phyloP scores from a whole-genome alignment of 306 rosid genomes.

The Abrus pulchellus region DNA sequence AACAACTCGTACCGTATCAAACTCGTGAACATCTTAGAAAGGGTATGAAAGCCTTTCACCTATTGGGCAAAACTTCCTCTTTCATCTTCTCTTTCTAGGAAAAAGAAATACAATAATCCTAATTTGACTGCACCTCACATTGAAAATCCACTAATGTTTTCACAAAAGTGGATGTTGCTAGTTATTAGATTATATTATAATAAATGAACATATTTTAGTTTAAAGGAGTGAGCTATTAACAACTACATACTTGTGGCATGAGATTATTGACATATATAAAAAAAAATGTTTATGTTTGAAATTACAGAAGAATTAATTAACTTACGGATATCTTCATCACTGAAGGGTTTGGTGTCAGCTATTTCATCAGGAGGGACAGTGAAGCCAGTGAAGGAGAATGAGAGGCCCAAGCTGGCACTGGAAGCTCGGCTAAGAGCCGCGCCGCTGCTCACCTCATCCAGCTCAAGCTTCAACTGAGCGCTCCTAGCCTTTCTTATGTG shows the following conservation, averaged over 20 bases:
- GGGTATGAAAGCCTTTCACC: neutral
- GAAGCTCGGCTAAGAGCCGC: conserved; percentile 97
- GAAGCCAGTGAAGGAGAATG: conserved; percentile 96
- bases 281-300: neutral
- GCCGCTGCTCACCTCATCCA: conserved; percentile 81
- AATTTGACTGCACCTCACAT: neutral
- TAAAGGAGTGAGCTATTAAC: neutral
- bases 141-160: neutral
- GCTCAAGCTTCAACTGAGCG: conserved; percentile 81
- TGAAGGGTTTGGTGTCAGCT: conserved; percentile 76
- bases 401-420: conserved; percentile 93
- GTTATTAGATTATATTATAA: neutral
- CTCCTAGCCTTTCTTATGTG: conserved; percentile 91
- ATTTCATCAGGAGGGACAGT: conserved; percentile 80
- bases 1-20: conserved; percentile 8
- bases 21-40: conserved; percentile 49
- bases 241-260: neutral
- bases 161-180: neutral
- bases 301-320: neutral
- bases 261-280: neutral
- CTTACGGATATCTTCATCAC: conserved; percentile 92
- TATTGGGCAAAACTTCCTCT: neutral
- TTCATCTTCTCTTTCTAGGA: neutral
- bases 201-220: neutral
- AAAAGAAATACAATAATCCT: neutral